Evolutionary conservation across 108 stramenopile genomes (phyloP).

Genomic region (Cyclotella sp.): DNA sequence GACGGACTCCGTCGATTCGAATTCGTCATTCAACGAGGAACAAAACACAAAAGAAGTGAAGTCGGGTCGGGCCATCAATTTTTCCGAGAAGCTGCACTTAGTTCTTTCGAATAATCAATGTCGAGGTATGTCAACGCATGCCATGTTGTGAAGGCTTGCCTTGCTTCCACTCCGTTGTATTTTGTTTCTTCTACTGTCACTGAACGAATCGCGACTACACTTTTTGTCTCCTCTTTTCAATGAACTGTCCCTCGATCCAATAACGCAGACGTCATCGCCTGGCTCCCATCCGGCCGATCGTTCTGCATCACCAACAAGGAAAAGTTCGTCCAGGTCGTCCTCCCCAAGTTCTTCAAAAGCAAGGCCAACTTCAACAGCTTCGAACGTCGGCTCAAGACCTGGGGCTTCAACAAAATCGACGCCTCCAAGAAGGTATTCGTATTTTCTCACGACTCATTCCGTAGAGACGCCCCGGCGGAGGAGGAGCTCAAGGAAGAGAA

Average conservation of each 20-base stretch:
- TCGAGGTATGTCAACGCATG: background rate
- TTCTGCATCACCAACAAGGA: constrained; percentile 57
- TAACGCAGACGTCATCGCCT: constrained; percentile 29
- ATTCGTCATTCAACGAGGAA: no score
- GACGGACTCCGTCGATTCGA: no score
- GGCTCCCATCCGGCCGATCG: constrained; percentile 56
- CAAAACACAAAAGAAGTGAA: background rate
- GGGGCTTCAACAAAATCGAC: constrained; percentile 43
- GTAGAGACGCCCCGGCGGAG: background rate
- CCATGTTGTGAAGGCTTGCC: background rate
- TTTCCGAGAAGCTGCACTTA: constrained; percentile 50
- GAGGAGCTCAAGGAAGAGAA: background rate
- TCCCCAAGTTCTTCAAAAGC: constrained; percentile 51
- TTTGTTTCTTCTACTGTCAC: background rate
- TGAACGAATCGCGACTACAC: background rate
- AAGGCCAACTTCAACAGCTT: constrained; percentile 59
- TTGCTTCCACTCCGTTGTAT: background rate
- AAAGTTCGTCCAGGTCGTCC: constrained; percentile 39
- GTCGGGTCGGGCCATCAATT: constrained; percentile 18
- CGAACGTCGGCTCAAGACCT: constrained; percentile 52
- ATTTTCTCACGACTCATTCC: constrained; percentile 39
- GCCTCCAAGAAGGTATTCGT: background rate
- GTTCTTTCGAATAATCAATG: constrained; percentile 36
- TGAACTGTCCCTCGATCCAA: background rate
- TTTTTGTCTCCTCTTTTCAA: background rate